Base-by-base conservation (phyloP, 106 monocot genomes). In the Acorus gramineus region DNA sequence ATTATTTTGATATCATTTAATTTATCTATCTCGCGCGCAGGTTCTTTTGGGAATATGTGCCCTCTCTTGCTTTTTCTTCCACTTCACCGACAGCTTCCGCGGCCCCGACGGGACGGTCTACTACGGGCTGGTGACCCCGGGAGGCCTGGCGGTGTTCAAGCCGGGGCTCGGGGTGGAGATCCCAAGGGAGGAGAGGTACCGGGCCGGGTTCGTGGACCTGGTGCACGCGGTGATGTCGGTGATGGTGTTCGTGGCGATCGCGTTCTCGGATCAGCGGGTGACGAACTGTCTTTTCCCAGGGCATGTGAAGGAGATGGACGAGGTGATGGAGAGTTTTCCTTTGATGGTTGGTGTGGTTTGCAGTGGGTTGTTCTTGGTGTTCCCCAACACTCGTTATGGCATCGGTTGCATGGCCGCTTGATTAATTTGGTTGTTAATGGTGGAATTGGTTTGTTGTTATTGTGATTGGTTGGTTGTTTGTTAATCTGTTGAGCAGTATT, bases 31-130 rank as follows among this genome's bases (percentile, higher is more conserved):
- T n/a, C n/a, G n/a, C n/a, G n/a, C n/a, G n/a, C n/a, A 28, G 28
- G 28, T 56, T 43, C 80, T 90, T 44, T 82, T 95, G 47, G 72
- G 60, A 8, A 42, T 90, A 55, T 90, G 86, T 76, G 85, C 82
- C 50, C 50, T 60, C 28, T 87, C 84, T 47, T 96, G 95, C 85
- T 90, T 90, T 84, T 77, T 96, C 80, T 96, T 96, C 87, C 90
- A 96, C 79, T 95, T 95, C 95, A 95, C 90, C 69, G 95, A 95
- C 82, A 87, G 84, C 66, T 95, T 95, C 74, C 81, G 78, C 4
- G 68, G 65, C 2, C 63, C 86, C 3, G 85, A 95, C 67, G 95
- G 90, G 2, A 87, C 66, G 57, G 80, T 87, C 53, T 87, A 95
- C 76, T 90, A 95, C 73, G 95, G 90, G 8, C 72, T 95, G 62